A percentile compares a stretch with the other conserved stretches of the same genome.
Conservation (phyloP, 768 basidiomycete genomes). For the Boletus insuetus region DNA sequence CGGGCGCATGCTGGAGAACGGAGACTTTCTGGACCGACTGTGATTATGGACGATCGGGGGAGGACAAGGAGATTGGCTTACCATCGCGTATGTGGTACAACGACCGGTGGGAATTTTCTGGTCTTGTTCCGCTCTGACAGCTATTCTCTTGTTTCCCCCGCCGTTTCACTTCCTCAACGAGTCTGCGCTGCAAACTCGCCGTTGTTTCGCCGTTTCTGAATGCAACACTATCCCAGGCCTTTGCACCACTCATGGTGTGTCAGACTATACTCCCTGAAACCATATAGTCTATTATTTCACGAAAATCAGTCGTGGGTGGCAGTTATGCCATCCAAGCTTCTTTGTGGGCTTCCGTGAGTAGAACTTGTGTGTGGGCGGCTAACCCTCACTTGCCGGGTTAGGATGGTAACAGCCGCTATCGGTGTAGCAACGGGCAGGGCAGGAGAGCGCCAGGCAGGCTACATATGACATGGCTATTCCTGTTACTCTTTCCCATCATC, state of each 20-base stretch:
- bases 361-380: neutral
- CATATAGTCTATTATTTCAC: neutral
- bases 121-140: too few species aligned
- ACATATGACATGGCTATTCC: constrained; percentile 4
- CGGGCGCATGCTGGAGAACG: constrained; percentile 80
- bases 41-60: constrained; percentile 1
- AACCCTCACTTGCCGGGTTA: neutral
- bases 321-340: neutral
- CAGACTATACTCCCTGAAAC: too few species aligned
- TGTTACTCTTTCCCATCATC: constrained; percentile 26
- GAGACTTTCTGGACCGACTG: constrained; percentile 65
- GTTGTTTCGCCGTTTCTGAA: neutral
- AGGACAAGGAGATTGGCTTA: constrained; percentile 1
- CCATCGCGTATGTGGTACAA: constrained; percentile 6
- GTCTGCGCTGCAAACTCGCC: neutral
- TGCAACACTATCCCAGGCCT: neutral
- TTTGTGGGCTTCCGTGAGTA: neutral
- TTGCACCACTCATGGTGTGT: neutral
- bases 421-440: constrained; percentile 17
- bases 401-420: constrained; percentile 19
- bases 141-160: too few species aligned
- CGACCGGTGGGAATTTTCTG: constrained; percentile 3
- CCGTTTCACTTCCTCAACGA: neutral
- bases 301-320: neutral
- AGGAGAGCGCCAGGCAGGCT: neutral